Base-by-base conservation (phyloP, 208 protist species). In the Trypanosoma congolense region DNA sequence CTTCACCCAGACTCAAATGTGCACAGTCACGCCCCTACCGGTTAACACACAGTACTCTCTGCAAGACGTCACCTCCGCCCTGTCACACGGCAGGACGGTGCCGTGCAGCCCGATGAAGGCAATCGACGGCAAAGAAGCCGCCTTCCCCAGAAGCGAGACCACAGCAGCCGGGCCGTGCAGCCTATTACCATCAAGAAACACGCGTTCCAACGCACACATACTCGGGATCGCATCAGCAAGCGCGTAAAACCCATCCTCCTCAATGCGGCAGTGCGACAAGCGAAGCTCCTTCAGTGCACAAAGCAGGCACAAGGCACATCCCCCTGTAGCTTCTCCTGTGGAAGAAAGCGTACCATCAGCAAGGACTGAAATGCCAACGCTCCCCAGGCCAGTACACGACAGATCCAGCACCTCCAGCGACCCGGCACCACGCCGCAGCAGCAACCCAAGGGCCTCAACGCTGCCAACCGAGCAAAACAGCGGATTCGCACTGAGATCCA, bases 311-410 rank as follows among this genome's bases (percentile, higher is more conserved):
- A 88, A 59, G 44, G 77, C 75, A 9, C 75, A 70, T n/a, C 42
- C 63, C 16, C 16, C 31, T 12, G 31, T 10, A 24, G n/a, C 42
- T 35, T 33, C 25, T 30, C 16, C n/a, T 56, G 16, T 21, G 19
- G 26, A 14, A 2, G n/a, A 6, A n/a, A 0, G 29, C 5, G 55
- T 38, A 26, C 78, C 80, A 56, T 92, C 84, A 38, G 77, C 82
- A 54, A 92, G 62, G 47, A 83, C 59, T 21, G 78, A 78, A 5
- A 84, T 52, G 19, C 84, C 84, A 8, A 84, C 40, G 54, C 79
- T 78, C n/a, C 75, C 84, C 4, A 92, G 56, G 3, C 48, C 77
- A 3, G 78, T 87, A 49, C 74, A 88, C 28, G 77, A 75, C n/a
- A 88, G 61, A 53, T 92, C 80, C 6, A 92, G 62, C 48, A 33